These are phyloP conservation scores for Bolboschoenus planiculmis DNA, from an alignment of 176 grass and related monocot genomes.

Conservation along the genomic window DNA sequence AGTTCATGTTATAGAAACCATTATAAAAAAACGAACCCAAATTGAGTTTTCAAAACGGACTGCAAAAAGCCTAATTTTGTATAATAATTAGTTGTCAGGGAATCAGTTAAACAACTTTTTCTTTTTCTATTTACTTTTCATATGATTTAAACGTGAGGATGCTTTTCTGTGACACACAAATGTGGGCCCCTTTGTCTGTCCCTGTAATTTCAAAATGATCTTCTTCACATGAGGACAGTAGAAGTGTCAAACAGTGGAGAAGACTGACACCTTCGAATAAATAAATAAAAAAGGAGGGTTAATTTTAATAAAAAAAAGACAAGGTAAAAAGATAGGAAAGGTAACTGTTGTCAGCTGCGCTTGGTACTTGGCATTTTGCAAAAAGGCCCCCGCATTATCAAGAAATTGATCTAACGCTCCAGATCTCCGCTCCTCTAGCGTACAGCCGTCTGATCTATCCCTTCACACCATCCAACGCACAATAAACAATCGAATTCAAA, in stretches of 20 bases:
- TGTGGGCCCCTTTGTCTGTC: neutral
- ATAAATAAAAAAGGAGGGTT: neutral
- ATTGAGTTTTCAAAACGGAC: neutral
- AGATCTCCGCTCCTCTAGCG: neutral
- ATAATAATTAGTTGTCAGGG: neutral
- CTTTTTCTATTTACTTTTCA: neutral
- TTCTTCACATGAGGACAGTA: neutral
- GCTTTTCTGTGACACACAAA: constrained; percentile 8
- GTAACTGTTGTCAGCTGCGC: neutral
- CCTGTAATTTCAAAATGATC: constrained; percentile 9
- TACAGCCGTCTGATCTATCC: neutral
- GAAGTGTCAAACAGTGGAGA: neutral
- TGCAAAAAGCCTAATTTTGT: neutral
- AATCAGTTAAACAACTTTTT: neutral
- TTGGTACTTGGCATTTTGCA: neutral
- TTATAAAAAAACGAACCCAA: neutral
- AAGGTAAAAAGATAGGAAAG: neutral
- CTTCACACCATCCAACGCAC: constrained; percentile 37
- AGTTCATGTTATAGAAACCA: too few species aligned
- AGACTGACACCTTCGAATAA: neutral
- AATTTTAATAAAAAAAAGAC: neutral
- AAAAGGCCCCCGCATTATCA: too few species aligned
- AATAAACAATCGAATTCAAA: constrained; percentile 39
- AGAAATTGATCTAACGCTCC: constrained; percentile 52
- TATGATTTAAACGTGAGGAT: neutral